These are phyloP conservation scores for Salix koriyanagi DNA, from an alignment of 345 rosid species.

Conservation along the genomic window DNA sequence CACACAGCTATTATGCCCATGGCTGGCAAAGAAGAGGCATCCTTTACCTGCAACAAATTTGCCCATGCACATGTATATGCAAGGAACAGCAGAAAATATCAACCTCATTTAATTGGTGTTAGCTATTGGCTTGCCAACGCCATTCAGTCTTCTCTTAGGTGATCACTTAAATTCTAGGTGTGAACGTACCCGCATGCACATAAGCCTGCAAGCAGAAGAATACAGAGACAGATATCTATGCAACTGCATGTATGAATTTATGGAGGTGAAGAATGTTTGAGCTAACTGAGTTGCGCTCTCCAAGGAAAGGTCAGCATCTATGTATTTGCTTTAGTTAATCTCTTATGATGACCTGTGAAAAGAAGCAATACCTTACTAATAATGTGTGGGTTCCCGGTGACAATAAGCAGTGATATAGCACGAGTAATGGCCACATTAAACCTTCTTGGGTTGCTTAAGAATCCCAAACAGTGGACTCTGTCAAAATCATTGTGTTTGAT, in stretches of 20 bases:
- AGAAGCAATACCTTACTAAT: constrained; percentile 17
- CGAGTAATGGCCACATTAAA: constrained; percentile 32
- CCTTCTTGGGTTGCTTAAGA: constrained; percentile 26
- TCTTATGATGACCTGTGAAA: background rate
- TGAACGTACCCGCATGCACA: too few species aligned
- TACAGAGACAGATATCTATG: background rate
- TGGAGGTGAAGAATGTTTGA: background rate
- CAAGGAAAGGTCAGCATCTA: background rate
- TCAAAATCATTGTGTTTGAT: constrained; percentile 27
- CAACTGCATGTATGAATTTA: too few species aligned
- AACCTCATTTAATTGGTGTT: background rate
- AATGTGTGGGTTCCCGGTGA: constrained; percentile 28
- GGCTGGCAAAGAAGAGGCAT: too few species aligned
- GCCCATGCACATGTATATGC: too few species aligned
- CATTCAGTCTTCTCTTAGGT: too few species aligned
- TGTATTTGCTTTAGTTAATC: background rate
- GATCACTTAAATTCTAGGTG: too few species aligned
- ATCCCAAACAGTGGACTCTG: constrained; percentile 20
- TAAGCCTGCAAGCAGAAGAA: background rate
- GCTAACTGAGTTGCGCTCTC: background rate
- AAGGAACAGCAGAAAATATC: too few species aligned
- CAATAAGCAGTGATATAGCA: constrained; percentile 21
- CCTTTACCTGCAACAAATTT: too few species aligned
- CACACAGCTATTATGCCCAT: too few species aligned
- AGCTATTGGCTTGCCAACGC: background rate